A percentile compares a stretch with the other conserved stretches of the same genome.
Evolutionary conservation across 2,329 filamentous ascomycete genomes (phyloP).

Genomic region (Beauveria sp.): DNA sequence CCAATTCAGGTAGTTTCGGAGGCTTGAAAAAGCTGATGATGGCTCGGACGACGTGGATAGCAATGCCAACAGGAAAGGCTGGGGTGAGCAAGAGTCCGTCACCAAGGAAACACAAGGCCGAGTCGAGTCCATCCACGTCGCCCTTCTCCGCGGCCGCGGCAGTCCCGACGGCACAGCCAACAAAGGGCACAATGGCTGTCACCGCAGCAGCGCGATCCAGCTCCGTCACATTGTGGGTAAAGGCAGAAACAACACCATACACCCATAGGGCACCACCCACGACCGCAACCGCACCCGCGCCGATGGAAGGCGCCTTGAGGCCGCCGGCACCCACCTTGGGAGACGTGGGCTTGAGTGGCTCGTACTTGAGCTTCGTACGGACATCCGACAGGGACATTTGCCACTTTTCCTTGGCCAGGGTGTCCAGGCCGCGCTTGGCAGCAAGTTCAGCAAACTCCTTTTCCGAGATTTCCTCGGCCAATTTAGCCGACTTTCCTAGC

Average conservation of each 20-base stretch:
- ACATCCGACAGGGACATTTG: not conserved
- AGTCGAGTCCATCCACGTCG: not conserved
- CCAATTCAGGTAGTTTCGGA: not conserved
- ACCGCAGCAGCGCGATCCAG: not conserved
- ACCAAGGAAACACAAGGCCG: not conserved
- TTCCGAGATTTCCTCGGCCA: not conserved
- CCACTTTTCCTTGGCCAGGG: not conserved
- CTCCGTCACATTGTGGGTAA: not conserved
- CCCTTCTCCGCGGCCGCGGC: not conserved
- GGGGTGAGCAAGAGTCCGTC: constrained; percentile 1
- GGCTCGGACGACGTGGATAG: not conserved
- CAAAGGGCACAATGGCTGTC: constrained; percentile 1
- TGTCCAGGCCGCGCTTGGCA: not conserved
- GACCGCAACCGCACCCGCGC: not conserved
- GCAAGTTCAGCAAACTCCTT: not conserved
- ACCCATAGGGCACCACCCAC: not conserved
- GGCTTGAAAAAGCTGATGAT: not conserved
- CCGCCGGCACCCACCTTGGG: not conserved
- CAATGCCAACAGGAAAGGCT: not conserved
- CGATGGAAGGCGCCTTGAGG: not conserved
- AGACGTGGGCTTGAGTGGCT: not conserved
- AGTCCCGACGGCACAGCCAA: not conserved
- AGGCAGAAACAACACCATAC: not conserved
- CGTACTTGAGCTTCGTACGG: not conserved
- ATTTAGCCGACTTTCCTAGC: not conserved